phyloP scores from a whole-genome alignment of 2,329 filamentous ascomycete species.

The Dactylellina sp. region DNA sequence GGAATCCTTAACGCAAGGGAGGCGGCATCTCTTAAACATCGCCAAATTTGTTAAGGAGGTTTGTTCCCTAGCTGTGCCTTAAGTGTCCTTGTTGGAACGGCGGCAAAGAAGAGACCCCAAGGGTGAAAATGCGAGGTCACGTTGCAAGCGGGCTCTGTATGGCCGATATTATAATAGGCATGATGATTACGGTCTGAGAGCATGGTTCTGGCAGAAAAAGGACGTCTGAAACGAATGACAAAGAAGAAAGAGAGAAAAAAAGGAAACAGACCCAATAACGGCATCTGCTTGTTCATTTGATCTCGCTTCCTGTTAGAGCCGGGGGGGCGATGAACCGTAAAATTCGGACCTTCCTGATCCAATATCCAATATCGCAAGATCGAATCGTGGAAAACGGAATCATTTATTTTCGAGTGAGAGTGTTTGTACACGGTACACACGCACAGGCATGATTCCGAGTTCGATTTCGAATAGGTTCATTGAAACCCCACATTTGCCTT shows the following conservation, averaged over 20 bases:
- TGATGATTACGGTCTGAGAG: conserved; percentile 13
- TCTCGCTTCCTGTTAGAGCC: too few species aligned
- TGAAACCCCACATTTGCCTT: not conserved
- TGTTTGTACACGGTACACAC: too few species aligned
- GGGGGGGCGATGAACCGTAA: too few species aligned
- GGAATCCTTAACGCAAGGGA: not conserved
- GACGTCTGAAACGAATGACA: conserved; percentile 1
- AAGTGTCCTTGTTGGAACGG: conserved; percentile 40
- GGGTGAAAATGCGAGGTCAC: too few species aligned
- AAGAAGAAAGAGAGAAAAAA: not conserved
- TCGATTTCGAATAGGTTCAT: too few species aligned
- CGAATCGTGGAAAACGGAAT: not conserved
- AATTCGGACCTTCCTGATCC: conserved; percentile 10
- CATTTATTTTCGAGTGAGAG: too few species aligned
- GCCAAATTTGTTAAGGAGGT: conserved; percentile 12
- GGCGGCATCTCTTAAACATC: too few species aligned
- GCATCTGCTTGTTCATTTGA: not conserved
- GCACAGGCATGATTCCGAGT: too few species aligned
- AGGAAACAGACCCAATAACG: not conserved
- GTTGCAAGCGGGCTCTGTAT: not conserved
- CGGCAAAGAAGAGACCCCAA: conserved; percentile 23
- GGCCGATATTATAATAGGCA: too few species aligned
- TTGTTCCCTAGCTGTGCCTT: too few species aligned
- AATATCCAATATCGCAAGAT: not conserved
- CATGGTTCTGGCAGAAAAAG: not conserved